Evolutionary conservation across 768 basidiomycete species (phyloP), one percentile per base, ranked within the genome.

Genomic region (Lepiota venenata): DNA sequence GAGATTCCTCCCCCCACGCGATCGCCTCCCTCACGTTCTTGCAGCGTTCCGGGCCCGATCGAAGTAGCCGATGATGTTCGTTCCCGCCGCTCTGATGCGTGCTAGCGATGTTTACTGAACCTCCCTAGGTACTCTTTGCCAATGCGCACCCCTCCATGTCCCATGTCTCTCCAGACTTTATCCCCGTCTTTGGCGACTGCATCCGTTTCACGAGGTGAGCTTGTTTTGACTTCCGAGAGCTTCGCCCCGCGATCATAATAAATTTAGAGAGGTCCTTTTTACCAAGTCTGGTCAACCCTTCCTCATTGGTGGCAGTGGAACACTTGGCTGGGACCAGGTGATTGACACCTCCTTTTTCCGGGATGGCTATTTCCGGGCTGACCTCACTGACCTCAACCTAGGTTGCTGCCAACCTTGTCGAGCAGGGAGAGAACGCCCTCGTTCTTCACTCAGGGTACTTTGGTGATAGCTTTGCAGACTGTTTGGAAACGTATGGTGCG

Each of bases 281-380:
- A 87, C 96, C 27, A 79, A 83, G 51, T 73, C 76, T 20, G 90
- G 80, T 0, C 97, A 98, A 64, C 92, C 93, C 0, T 93, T 99
- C 77, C 72, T 99, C 62, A 88, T 98, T 58, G 86, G 94, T 22
- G 97, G 97, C 1, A 91, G 87, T 51, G 97, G 97, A 14, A 98
- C 97, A 2, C 78, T 99, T 32, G 97, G 97, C 25, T 98, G 95
- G 94, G 95, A 98, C 68, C 89, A 92, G 81, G 90, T 80, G 41
- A 59, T 79, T 64, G 18, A 41, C 36, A 29, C 40, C 18, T 44
- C 10, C 10, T 25, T 21, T 47, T 22, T 50, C 4, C 55, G 29
- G n/a, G 15, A 5, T 52, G 29, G 22, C 18, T 16, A 27, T 29
- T 15, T 37, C 44, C 40, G 22, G 56, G 57, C 50, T n/a, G n/a